Conservation (phyloP, 345 rosid species). For the Microthlaspi erraticum region DNA sequence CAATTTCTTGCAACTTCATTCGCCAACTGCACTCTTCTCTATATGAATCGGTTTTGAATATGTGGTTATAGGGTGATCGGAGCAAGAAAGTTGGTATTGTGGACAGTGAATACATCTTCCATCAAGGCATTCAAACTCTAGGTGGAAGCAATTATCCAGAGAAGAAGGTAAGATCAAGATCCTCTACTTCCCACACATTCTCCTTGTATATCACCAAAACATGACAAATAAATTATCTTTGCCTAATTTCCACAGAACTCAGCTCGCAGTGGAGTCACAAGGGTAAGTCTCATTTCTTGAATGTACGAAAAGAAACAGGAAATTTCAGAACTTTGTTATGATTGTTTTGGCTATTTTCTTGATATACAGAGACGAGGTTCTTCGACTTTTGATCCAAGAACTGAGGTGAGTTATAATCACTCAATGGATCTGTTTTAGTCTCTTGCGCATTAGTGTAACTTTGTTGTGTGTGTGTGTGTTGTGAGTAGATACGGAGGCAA, state of each 20-base stretch:
- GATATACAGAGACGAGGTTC: constrained; percentile 36
- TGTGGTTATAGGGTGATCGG: constrained; percentile 74
- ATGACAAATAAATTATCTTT: not conserved
- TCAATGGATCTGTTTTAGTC: not conserved
- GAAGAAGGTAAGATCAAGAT: constrained; percentile 54
- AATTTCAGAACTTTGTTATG: not conserved
- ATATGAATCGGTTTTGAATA: not conserved
- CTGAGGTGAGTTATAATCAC: constrained; percentile 32
- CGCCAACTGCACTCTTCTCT: not conserved
- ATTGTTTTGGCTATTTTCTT: not conserved
- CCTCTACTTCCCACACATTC: constrained; percentile 1
- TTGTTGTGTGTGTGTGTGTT: constrained; percentile 9
- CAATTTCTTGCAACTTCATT: not conserved
- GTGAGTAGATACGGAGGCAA: constrained; percentile 79
- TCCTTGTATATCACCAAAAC: constrained; percentile 5
- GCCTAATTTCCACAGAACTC: constrained; percentile 33
- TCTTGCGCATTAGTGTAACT: not conserved
- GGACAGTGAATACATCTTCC: constrained; percentile 85
- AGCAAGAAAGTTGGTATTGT: constrained; percentile 89
- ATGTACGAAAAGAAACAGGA: not conserved
- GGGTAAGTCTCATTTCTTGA: constrained; percentile 26
- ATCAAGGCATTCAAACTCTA: constrained; percentile 85
- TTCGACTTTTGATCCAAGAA: constrained; percentile 41
- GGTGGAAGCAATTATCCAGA: constrained; percentile 64
- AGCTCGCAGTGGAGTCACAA: constrained; percentile 22